Base-by-base conservation (phyloP, 768 basidiomycete genomes). In the Hydnomerulius pinastri region DNA sequence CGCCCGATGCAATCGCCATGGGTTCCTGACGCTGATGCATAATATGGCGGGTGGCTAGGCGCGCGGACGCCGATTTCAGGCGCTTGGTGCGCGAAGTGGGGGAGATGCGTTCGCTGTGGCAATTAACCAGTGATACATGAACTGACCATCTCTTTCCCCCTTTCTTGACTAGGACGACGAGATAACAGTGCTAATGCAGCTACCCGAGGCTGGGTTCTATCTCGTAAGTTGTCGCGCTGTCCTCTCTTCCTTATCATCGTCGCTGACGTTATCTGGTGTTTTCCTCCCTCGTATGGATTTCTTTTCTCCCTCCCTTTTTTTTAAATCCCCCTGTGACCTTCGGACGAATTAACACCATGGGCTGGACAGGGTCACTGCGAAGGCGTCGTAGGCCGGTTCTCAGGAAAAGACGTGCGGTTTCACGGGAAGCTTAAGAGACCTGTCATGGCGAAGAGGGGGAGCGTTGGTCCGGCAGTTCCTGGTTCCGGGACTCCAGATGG, bases 361-460 rank as follows among this genome's bases (percentile, higher is more conserved):
- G 18, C n/a, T 3, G 6, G 32, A 0, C 57, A 91, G 90, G 91
- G 92, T 4, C 88, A 85, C 57, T 94, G 91, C 61, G 91, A 94
- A 70, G 91, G 86, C 45, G 87, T 93, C 45, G 87, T 93, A 2
- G 91, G 91, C 9, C 77, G 82, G 5, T 92, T 94, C 62, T 69
- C 71, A 15, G 83, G 78, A 0, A 55, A 66, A 18, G 72, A 85
- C 50, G 91, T 94, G 9, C 78, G 71, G 6, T 89, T 92, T 61
- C 82, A 82, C 51, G 74, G 78, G 3, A 87, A 82, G 56, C 78
- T 94, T 53, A 93, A 94, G 74, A 84, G 81, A 46, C 87, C 89
- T 0, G 73, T 93, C 55, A 85, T 87, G 76, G 79, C 88, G 3
- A 90, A 87, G 67, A 80, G 90, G 23, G 47, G 55, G 12, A 70